A percentile compares a stretch with the other conserved stretches of the same genome.
Conservation (phyloP, 2,329 filamentous ascomycete species). For the Leptographium procerum region DNA sequence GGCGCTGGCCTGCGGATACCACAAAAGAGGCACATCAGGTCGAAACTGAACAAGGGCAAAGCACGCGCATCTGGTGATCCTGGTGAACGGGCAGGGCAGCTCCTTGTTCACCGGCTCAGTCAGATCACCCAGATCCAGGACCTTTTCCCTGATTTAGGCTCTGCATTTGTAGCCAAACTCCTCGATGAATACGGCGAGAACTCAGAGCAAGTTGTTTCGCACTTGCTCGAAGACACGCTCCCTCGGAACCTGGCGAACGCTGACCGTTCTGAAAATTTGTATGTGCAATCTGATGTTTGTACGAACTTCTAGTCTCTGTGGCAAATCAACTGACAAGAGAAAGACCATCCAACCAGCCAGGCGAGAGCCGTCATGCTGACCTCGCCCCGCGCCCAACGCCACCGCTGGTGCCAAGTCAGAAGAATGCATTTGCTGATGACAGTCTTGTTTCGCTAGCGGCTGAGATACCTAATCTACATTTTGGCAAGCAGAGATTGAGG, state of each 20-base stretch:
- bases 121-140: slow-evolving; percentile 87
- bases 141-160: slow-evolving; percentile 77
- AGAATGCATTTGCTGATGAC: slow-evolving; percentile 71
- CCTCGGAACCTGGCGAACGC: slow-evolving; percentile 53
- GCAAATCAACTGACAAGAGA: neutral
- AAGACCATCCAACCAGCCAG: neutral
- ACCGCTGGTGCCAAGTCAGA: slow-evolving; percentile 43
- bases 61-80: slow-evolving; percentile 27
- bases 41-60: slow-evolving; percentile 57
- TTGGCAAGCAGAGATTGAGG: slow-evolving; percentile 58
- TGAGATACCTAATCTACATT: slow-evolving; percentile 57
- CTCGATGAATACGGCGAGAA: slow-evolving; percentile 70
- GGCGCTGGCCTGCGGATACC: slow-evolving; percentile 33
- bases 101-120: slow-evolving; percentile 74
- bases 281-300: slow-evolving; percentile 13
- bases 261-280: slow-evolving; percentile 55
- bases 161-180: slow-evolving; percentile 67
- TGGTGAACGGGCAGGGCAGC: slow-evolving; percentile 23
- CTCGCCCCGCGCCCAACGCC: slow-evolving; percentile 51
- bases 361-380: slow-evolving; percentile 20
- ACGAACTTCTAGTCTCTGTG: no score
- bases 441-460: slow-evolving; percentile 63
- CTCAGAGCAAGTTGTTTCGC: slow-evolving; percentile 67
- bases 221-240: slow-evolving; percentile 68
- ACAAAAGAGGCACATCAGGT: slow-evolving; percentile 37